Base-by-base conservation (phyloP, 2,329 filamentous ascomycete species). In the Tetracladium maxilliforme region DNA sequence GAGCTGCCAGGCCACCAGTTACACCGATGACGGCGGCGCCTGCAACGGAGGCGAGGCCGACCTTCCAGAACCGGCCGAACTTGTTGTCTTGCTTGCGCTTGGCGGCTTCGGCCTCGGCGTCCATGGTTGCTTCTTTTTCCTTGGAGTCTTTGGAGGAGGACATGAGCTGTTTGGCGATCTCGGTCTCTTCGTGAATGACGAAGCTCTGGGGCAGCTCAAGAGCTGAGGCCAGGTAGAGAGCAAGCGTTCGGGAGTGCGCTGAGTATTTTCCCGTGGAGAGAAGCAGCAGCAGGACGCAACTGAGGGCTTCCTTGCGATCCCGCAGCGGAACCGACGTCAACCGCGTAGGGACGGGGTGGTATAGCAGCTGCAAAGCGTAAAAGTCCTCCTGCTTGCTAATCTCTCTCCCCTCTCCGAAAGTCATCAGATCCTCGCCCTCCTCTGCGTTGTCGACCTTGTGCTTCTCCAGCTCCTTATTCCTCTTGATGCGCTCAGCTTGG, bases 11-110 rank as follows among this genome's bases (percentile, higher is more conserved):
- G 3, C 86, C 86, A 11, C 86, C 86, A 1, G 84, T 93, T 4
- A 94, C 68, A 6, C 86, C 86, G n/a, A 94, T 86, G 2, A 93
- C 57, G 0, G 80, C 81, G 2, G 87, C 87, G 8, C 87, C 87
- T 1, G 82, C 84, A 0, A 92, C 82, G 7, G 79, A 81, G 0
- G 86, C 87, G 14, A 94, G 59, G 0, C 86, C 83, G 12, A 94
- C 83, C 45, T 93, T 94, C 81, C 82, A 92, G 45, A 78, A 78
- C 7, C 84, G 61, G 12, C 69, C 61, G 7, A 64, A 53, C 36
- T 79, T 70, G 27, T 77, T 79, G 30, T 80, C 66, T 33, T 86
- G 72, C 10, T 65, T 65, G 27, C 76, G 70, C 44, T 78, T 79
- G 41, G 77, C 69, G 0, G 72, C 73, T 44, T 90, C 83, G 2